Conservation (phyloP, 1,284 basidiomycete species). For the Xanthoconium separans region DNA sequence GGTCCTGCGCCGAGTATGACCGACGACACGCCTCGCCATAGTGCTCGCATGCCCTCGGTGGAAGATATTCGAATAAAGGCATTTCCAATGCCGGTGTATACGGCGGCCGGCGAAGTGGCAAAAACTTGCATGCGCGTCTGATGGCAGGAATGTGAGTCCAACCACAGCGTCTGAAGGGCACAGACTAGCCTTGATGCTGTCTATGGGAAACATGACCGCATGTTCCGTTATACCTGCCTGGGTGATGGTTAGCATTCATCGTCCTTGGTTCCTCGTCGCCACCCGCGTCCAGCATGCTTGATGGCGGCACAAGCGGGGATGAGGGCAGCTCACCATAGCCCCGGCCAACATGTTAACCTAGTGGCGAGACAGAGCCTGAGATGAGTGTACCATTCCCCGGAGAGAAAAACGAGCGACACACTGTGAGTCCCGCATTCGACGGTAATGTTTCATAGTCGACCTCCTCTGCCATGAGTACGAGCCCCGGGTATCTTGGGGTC, state of each 20-base stretch:
- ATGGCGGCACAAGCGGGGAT: neutral
- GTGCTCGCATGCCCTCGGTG: constrained; percentile 85
- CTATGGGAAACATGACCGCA: constrained; percentile 97
- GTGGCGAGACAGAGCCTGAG: neutral
- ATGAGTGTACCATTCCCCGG: constrained; percentile 3
- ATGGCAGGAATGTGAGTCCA: constrained; percentile 2
- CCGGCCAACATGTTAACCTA: constrained; percentile 98
- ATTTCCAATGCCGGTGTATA: constrained; percentile 87
- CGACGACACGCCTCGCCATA: constrained; percentile 98
- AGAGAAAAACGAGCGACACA: constrained; percentile 35
- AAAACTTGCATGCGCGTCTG: constrained; percentile 99
- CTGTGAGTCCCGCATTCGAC: constrained; percentile 72
- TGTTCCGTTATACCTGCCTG: constrained; percentile 99
- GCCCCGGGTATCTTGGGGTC: constrained; percentile 1
- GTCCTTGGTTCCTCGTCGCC: neutral
- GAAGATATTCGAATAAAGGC: constrained; percentile 89
- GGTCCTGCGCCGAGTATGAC: constrained; percentile 97
- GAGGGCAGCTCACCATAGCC: constrained; percentile 69
- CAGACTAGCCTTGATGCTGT: constrained; percentile 89
- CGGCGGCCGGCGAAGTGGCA: constrained; percentile 75
- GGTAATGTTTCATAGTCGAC: constrained; percentile 77
- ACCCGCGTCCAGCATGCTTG: neutral
- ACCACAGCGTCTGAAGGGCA: neutral
- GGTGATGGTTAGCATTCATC: constrained; percentile 15
- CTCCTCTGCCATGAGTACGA: constrained; percentile 53